phyloP scores from a whole-genome alignment of 805 yeast genomes.

The Spathaspora hagerdaliae region DNA sequence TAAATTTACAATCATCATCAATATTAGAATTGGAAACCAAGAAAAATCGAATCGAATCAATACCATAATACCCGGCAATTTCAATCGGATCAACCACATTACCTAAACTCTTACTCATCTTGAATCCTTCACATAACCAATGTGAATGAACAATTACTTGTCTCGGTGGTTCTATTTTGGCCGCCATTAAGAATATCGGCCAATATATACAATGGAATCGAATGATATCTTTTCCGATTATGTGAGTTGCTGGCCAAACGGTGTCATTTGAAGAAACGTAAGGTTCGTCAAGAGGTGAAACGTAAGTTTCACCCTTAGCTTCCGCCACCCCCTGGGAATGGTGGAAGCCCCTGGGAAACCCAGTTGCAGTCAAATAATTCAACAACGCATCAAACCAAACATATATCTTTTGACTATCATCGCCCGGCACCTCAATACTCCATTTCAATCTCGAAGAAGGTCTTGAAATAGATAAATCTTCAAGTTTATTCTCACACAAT shows the following conservation, averaged over 20 bases:
- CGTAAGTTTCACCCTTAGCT: background rate
- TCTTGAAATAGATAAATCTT: slow-evolving; percentile 83
- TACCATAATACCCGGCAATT: slow-evolving; percentile 59
- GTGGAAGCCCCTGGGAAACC: slow-evolving; percentile 34
- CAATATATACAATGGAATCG: slow-evolving; percentile 89
- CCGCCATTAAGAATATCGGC: slow-evolving; percentile 90
- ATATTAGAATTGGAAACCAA: slow-evolving; percentile 72
- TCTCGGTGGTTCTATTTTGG: slow-evolving; percentile 63
- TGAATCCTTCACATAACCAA: slow-evolving; percentile 85
- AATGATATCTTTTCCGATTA: slow-evolving; percentile 88
- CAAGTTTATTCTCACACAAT: slow-evolving; percentile 43
- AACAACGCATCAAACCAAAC: slow-evolving; percentile 97
- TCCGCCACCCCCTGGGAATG: background rate
- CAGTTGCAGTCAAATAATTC: slow-evolving; percentile 75
- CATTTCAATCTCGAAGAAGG: slow-evolving; percentile 74
- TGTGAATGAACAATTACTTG: slow-evolving; percentile 88
- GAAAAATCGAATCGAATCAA: slow-evolving; percentile 72
- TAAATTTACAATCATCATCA: slow-evolving; percentile 75
- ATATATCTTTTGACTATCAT: slow-evolving; percentile 72
- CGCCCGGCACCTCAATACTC: slow-evolving; percentile 90
- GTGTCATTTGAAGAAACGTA: slow-evolving; percentile 11
- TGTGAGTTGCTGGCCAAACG: slow-evolving; percentile 70
- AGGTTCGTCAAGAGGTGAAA: background rate
- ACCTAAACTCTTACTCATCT: slow-evolving; percentile 91
- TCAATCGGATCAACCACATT: slow-evolving; percentile 89